Evolutionary conservation across 768 basidiomycete species (phyloP).

Genomic region (Leucosporidium scottii): DNA sequence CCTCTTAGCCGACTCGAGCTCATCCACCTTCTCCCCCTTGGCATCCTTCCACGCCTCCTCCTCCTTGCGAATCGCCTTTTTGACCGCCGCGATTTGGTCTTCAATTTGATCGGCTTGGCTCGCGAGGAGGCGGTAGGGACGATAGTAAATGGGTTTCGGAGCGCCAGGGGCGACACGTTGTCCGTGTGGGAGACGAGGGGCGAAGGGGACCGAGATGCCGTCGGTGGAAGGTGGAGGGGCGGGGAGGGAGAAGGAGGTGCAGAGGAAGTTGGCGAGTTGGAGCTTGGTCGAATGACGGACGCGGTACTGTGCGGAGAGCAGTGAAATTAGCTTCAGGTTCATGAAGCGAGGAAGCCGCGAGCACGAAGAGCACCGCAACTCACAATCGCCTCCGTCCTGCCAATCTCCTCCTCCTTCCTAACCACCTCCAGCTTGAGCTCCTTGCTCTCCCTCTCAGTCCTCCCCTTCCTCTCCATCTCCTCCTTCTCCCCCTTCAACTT

Average conservation of each 20-base stretch:
- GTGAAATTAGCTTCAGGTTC: neutral
- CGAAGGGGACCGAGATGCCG: constrained; percentile 20
- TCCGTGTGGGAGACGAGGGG: constrained; percentile 31
- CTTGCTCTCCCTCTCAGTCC: constrained; percentile 14
- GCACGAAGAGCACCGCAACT: constrained; percentile 2
- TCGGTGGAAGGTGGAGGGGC: constrained; percentile 9
- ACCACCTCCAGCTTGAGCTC: constrained; percentile 18
- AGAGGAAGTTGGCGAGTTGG: constrained; percentile 35
- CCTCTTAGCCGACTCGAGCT: neutral
- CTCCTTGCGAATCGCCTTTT: constrained; percentile 11
- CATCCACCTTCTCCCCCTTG: neutral
- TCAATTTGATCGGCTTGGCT: constrained; percentile 36
- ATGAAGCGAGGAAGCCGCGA: neutral
- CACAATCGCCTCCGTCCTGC: constrained; percentile 20
- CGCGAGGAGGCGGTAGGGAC: constrained; percentile 32
- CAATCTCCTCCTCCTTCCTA: constrained; percentile 33
- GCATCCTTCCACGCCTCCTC: constrained; percentile 10
- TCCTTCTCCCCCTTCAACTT: constrained; percentile 27
- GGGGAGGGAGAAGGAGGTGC: constrained; percentile 30
- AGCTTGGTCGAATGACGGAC: constrained; percentile 31
- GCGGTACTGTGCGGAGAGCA: constrained; percentile 25
- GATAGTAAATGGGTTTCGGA: constrained; percentile 35
- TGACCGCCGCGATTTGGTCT: constrained; percentile 25
- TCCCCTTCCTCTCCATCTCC: constrained; percentile 11
- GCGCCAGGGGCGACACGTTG: constrained; percentile 11